phyloP scores from a whole-genome alignment of 2,329 filamentous ascomycete genomes.

The Botrytis tulipae region DNA sequence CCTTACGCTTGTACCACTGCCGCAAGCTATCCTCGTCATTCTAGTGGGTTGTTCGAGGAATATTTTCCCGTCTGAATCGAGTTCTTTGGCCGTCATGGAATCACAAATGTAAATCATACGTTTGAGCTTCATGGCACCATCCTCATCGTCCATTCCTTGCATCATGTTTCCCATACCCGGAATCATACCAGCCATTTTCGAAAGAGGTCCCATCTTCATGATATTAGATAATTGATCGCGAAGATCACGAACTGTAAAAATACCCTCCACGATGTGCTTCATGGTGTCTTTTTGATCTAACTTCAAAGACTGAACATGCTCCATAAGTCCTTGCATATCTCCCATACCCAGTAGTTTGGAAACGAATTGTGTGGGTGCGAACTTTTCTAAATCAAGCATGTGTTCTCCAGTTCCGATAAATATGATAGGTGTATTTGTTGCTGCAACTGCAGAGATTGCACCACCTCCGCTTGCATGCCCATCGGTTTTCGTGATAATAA shows the following conservation, averaged over 20 bases:
- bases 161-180: constrained; percentile 92
- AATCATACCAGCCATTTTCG: constrained; percentile 98
- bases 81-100: constrained; percentile 93
- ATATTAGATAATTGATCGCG: constrained; percentile 95
- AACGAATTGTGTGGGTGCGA: constrained; percentile 89
- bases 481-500: constrained; percentile 98
- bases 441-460: constrained; percentile 95
- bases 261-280: constrained; percentile 96
- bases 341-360: constrained; percentile 96
- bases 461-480: constrained; percentile 93
- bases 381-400: constrained; percentile 90
- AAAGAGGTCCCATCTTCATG: constrained; percentile 98
- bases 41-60: constrained; percentile 89
- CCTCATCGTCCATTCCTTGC: constrained; percentile 94
- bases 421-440: constrained; percentile 93
- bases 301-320: constrained; percentile 94
- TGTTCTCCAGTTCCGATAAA: constrained; percentile 98
- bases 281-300: constrained; percentile 98
- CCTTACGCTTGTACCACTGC: constrained; percentile 83
- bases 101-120: constrained; percentile 99
- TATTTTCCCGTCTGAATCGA: constrained; percentile 92
- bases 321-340: constrained; percentile 90
- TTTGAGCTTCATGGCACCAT: constrained; percentile 88
- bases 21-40: constrained; percentile 87
- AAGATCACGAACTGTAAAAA: constrained; percentile 92